phyloP scores from a whole-genome alignment of 2,329 filamentous ascomycete genomes.

The Clarireedia hainanense region DNA sequence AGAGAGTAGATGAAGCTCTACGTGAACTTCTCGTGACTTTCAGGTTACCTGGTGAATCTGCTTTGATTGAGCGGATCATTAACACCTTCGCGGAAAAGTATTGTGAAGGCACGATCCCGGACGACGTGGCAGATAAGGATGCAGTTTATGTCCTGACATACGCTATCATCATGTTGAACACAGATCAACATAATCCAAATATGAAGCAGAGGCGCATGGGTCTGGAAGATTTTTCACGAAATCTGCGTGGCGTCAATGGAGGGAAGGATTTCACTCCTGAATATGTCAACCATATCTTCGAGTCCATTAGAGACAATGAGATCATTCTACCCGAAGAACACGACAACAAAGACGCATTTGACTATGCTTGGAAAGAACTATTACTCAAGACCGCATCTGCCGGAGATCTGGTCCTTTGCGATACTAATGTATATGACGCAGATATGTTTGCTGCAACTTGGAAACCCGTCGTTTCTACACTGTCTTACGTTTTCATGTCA shows the following conservation, averaged over 20 bases:
- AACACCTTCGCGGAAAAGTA: slow-evolving; percentile 83
- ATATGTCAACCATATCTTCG: slow-evolving; percentile 79
- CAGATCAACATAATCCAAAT: slow-evolving; percentile 93
- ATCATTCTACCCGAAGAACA: slow-evolving; percentile 97
- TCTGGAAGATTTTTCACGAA: slow-evolving; percentile 72
- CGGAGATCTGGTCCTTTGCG: slow-evolving; percentile 66
- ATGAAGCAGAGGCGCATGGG: slow-evolving; percentile 79
- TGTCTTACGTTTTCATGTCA: slow-evolving; percentile 98
- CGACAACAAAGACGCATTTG: slow-evolving; percentile 92
- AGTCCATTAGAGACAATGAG: slow-evolving; percentile 86
- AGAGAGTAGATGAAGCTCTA: slow-evolving; percentile 84
- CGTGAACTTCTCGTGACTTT: slow-evolving; percentile 84
- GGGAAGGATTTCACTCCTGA: slow-evolving; percentile 76
- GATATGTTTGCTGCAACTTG: slow-evolving; percentile 97
- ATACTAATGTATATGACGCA: slow-evolving; percentile 92
- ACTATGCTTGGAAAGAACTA: slow-evolving; percentile 95
- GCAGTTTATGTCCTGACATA: slow-evolving; percentile 87
- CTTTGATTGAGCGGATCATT: slow-evolving; percentile 87
- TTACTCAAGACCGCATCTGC: slow-evolving; percentile 75
- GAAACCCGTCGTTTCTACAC: slow-evolving; percentile 87
- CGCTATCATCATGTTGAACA: slow-evolving; percentile 96
- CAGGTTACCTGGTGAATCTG: slow-evolving; percentile 85
- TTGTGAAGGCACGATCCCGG: slow-evolving; percentile 58
- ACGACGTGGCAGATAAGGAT: slow-evolving; percentile 76
- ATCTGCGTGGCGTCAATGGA: slow-evolving; percentile 83